phyloP scores from a whole-genome alignment of 352 stramenopile species.

The Thalassiosira oceanica region DNA sequence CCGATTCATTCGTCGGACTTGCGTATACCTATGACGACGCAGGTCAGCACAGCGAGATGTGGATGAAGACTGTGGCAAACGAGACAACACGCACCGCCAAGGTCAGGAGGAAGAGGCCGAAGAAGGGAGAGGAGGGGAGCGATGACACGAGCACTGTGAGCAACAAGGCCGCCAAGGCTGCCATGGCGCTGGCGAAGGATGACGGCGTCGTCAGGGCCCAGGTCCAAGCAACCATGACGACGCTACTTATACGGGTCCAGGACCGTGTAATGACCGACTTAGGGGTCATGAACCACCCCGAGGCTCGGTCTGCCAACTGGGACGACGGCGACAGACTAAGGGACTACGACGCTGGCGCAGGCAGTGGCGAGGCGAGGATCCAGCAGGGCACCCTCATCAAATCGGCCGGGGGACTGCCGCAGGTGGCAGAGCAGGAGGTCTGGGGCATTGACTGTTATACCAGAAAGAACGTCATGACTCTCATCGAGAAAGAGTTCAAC shows the following conservation, averaged over 20 bases:
- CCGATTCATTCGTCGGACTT: slow-evolving; percentile 76
- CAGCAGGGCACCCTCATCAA: slow-evolving; percentile 24
- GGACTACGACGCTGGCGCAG: slow-evolving; percentile 17
- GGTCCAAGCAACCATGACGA: slow-evolving; percentile 65
- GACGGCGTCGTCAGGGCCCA: slow-evolving; percentile 76
- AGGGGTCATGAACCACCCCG: slow-evolving; percentile 65
- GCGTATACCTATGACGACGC: slow-evolving; percentile 77
- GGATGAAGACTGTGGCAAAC: slow-evolving; percentile 79
- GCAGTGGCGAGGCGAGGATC: slow-evolving; percentile 23
- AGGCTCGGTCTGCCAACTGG: slow-evolving; percentile 75
- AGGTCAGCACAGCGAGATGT: slow-evolving; percentile 72
- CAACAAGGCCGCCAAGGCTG: slow-evolving; percentile 42
- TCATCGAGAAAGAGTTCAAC: slow-evolving; percentile 70
- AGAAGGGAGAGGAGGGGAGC: slow-evolving; percentile 30
- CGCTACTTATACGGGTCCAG: slow-evolving; percentile 72
- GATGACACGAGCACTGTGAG: slow-evolving; percentile 15
- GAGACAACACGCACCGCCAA: slow-evolving; percentile 41
- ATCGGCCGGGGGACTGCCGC: slow-evolving; percentile 15
- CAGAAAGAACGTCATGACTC: slow-evolving; percentile 66
- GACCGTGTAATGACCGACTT: slow-evolving; percentile 80
- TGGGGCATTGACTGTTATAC: slow-evolving; percentile 83
- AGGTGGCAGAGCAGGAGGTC: slow-evolving; percentile 79
- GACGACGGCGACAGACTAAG: slow-evolving; percentile 41
- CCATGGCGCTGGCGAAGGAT: slow-evolving; percentile 66
- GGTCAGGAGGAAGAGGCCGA: slow-evolving; percentile 15